Evolutionary conservation across 768 basidiomycete species (phyloP), one percentile per base, ranked within the genome.

Genomic region (Amanita subjunquillea): DNA sequence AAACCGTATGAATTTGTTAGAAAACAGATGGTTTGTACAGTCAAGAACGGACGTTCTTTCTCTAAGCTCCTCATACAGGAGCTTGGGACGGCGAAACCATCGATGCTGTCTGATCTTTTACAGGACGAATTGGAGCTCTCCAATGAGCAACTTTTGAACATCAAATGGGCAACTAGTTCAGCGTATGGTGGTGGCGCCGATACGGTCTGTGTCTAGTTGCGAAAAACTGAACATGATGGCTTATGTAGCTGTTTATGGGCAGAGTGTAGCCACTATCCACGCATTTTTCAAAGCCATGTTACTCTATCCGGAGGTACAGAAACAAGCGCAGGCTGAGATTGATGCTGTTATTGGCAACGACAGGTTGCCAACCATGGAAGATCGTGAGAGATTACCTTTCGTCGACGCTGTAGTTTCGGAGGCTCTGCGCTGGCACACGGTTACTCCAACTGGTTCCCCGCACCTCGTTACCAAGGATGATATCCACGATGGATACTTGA

Each of bases 381-480:
- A 77, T 55, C 59, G 70, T 30, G 61, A 60, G 5, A 62, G 60
- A 9, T 60, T 77, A 23, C 76, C 74, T 0, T 76, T 73, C 54
- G 60, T 71, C 2, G 68, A 70, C 23, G 68, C 69, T 2, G 2
- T 30, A 30, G 30, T 30, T 30, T 30, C 30, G 30, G 30, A 30
- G 9, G 30, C 30, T 30, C 30, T 30, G 30, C 30, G 30, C 9
- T 30, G 30, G 30, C 30, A 30, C 30, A 30, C 30, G 1, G 4
- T 9, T 2, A 3, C 30, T 2, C 70, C 68, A 1, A 69, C 66
- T 36, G 46, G 48, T 20, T 1, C 43, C 12, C 72, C 76, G 0
- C 76, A 77, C 50, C 65, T 71, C 6, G 66, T 67, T 30, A 70
- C 56, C 20, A 63, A 77, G 50, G 75, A 76, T 41, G 66, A 74